Evolutionary conservation across 2,329 filamentous ascomycete species (phyloP).

Genomic region (Fusarium sulawesiense): DNA sequence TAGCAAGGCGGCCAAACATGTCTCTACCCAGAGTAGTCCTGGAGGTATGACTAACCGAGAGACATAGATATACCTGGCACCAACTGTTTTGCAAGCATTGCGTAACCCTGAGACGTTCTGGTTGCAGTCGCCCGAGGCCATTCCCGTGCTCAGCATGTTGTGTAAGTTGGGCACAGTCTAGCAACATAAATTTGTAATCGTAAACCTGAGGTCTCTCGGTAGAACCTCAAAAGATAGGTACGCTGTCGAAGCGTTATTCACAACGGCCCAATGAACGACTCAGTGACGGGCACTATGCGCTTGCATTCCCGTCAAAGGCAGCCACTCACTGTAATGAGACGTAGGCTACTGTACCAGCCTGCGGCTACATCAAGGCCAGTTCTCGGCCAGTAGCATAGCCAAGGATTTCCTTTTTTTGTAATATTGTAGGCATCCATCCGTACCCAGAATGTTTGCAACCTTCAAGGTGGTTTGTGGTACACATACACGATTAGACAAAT

Average conservation of each 20-base stretch:
- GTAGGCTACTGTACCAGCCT: background rate
- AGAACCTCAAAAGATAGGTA: conserved; percentile 18
- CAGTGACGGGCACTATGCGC: conserved; percentile 8
- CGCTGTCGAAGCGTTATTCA: conserved; percentile 7
- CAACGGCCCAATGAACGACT: conserved; percentile 3
- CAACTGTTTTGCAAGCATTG: conserved; percentile 6
- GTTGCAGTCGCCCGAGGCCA: background rate
- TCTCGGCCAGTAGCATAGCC: conserved; percentile 11
- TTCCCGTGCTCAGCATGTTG: conserved; percentile 13
- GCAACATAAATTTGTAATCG: conserved; percentile 16
- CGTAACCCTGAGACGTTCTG: background rate
- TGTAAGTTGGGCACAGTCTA: conserved; percentile 14
- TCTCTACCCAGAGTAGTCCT: background rate
- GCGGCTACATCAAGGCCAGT: conserved; percentile 13
- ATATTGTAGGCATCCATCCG: conserved; percentile 6
- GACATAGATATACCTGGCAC: conserved; percentile 2
- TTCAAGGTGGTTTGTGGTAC: conserved; percentile 1
- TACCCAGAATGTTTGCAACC: background rate
- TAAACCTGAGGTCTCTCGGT: conserved; percentile 14
- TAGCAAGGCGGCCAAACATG: conserved; percentile 17
- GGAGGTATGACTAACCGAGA: conserved; percentile 16
- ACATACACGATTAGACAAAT: background rate
- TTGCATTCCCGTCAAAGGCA: conserved; percentile 14
- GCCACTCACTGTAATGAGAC: background rate
- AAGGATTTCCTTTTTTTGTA: conserved; percentile 14